phyloP scores from a whole-genome alignment of 2,329 filamentous ascomycete genomes.

The Diaporthe sp. region DNA sequence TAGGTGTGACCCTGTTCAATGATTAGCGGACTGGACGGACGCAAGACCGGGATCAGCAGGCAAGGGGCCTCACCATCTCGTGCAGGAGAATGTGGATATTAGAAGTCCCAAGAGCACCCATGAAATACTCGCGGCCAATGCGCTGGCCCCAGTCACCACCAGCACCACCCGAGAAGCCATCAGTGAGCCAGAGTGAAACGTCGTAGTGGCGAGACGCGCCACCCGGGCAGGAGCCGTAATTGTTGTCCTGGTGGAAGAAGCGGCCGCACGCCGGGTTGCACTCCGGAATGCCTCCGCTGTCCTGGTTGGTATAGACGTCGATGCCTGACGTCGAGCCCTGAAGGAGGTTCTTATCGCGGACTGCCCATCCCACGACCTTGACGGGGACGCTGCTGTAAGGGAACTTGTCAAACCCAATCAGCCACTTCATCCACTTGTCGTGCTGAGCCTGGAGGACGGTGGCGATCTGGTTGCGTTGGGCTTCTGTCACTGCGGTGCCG shows the following conservation, averaged over 20 bases:
- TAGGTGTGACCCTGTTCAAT: neutral
- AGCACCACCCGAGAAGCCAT: constrained; percentile 58
- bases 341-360: constrained; percentile 13
- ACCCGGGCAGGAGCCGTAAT: constrained; percentile 56
- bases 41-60: neutral
- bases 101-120: constrained; percentile 52
- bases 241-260: constrained; percentile 60
- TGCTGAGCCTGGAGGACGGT: constrained; percentile 42
- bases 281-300: constrained; percentile 57
- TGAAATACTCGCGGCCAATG: constrained; percentile 59
- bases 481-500: constrained; percentile 52
- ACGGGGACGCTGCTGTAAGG: constrained; percentile 16
- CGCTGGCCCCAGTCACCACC: constrained; percentile 64
- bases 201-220: constrained; percentile 59
- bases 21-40: neutral
- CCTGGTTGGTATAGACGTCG: constrained; percentile 58
- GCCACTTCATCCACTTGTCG: constrained; percentile 26
- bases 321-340: constrained; percentile 45
- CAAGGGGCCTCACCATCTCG: neutral
- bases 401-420: constrained; percentile 24
- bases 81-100: constrained; percentile 56
- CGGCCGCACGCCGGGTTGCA: constrained; percentile 58
- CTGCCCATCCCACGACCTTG: constrained; percentile 16
- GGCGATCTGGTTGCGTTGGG: constrained; percentile 55
- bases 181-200: constrained; percentile 62